Evolutionary conservation across 345 rosid genomes (phyloP), one percentile per base, ranked within the genome.

Genomic region (Boechera stricta): DNA sequence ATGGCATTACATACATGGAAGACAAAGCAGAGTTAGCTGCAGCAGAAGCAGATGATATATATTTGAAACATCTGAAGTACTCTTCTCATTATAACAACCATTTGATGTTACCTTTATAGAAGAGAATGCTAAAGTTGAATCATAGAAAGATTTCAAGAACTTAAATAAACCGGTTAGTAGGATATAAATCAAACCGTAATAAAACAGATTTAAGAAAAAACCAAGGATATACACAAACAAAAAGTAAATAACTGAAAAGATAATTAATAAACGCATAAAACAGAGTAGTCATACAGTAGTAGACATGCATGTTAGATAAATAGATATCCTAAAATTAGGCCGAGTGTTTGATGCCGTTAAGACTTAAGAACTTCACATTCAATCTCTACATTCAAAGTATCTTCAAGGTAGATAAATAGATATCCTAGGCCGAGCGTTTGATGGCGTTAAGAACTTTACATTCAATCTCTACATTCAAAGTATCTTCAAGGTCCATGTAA

Each of bases 111-210:
- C 35, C 36, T 45, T 44, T 28, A 54, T 7, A 36, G 55, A 24
- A 13, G 36, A 64, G 12, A 13, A 64, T 64, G 53, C 69, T 24
- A 64, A 26, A 24, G 67, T 63, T 3, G 52, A 63, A 10, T 63
- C 54, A 45, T 42, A 63, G 3, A 63, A 45, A 7, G n/a, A 2
- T 45, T 45, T 44, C 54, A 44, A 49, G 42, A 66, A 31, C 13
- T 10, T 32, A 32, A 32, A 21, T 21, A 26, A 26, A 26, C 28
- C 2, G 28, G 2, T 26, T 1, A 26, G 2, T 26, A 26, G 28
- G 28, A 26, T 1, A 8, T 38, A 8, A 38, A 38, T 3, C 1
- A 10, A 38, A 38, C 41, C 41, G 8, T 38, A 9, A 38, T 0
- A 36, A 38, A 8, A 38, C 3, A 38, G 3, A 38, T 38, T 9